phyloP scores from a whole-genome alignment of 1,284 basidiomycete species.

The Tilletia indica region DNA sequence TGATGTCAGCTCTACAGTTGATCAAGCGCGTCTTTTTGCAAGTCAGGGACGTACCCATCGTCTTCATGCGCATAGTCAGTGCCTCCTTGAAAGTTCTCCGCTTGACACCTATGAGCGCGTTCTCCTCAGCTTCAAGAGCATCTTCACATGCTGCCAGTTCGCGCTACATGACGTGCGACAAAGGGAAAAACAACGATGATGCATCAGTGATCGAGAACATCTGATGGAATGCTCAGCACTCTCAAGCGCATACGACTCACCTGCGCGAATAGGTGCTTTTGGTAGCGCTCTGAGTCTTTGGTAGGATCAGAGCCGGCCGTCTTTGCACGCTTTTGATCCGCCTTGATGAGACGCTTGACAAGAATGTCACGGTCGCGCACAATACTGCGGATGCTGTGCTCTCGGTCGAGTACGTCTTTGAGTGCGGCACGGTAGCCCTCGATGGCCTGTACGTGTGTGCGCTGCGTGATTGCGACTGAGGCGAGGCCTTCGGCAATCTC shows the following conservation, averaged over 20 bases:
- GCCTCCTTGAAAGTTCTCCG: constrained; percentile 58
- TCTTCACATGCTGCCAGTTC: constrained; percentile 58
- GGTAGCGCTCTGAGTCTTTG: constrained; percentile 35
- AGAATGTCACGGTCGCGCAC: constrained; percentile 58
- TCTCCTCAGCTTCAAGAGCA: constrained; percentile 55
- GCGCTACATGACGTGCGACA: constrained; percentile 50
- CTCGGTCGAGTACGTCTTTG: constrained; percentile 58
- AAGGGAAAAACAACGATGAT: constrained; percentile 12
- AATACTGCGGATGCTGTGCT: constrained; percentile 56
- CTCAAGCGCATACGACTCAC: constrained; percentile 1
- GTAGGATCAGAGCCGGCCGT: constrained; percentile 45
- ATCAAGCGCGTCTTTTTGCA: neutral
- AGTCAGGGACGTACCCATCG: constrained; percentile 43
- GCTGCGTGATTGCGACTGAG: constrained; percentile 54
- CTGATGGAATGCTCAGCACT: no score
- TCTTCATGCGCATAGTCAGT: constrained; percentile 57
- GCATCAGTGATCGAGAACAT: no score
- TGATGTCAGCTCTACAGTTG: constrained; percentile 1
- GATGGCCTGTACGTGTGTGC: constrained; percentile 55
- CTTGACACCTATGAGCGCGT: constrained; percentile 56
- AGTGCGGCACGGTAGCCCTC: constrained; percentile 56
- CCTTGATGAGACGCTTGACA: constrained; percentile 57
- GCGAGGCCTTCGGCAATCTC: constrained; percentile 54
- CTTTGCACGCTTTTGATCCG: constrained; percentile 50
- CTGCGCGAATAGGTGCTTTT: constrained; percentile 18